These are phyloP conservation scores for Hanseniaspora meyeri DNA, from an alignment of 805 yeast genomes.

Conservation along the genomic window DNA sequence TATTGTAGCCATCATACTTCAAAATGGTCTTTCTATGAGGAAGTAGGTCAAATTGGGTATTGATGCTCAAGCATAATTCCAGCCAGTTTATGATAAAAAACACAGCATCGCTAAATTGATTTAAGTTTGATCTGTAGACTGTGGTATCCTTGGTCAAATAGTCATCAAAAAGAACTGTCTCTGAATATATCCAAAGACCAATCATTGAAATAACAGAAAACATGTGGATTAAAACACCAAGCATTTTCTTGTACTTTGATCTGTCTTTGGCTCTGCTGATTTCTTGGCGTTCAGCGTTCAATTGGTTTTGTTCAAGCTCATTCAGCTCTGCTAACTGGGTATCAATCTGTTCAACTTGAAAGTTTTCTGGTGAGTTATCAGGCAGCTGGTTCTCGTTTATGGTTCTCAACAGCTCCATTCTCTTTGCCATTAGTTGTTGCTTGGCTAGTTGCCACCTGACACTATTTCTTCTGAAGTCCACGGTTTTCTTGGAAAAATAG, in stretches of 20 bases:
- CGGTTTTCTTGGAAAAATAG: conserved; percentile 1
- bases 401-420: neutral
- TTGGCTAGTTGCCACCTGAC: conserved; percentile 4
- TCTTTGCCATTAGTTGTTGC: conserved; percentile 1
- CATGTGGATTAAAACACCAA: neutral
- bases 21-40: conserved; percentile 12
- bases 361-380: neutral
- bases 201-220: neutral
- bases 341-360: neutral
- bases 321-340: neutral
- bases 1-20: conserved; percentile 9
- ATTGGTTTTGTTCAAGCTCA: neutral
- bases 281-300: neutral
- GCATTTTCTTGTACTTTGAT: neutral
- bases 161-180: neutral
- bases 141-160: neutral
- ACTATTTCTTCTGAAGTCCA: conserved; percentile 4
- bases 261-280: neutral
- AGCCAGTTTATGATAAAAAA: conserved; percentile 9
- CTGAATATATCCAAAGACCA: neutral
- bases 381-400: neutral
- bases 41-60: conserved; percentile 5
- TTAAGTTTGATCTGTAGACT: neutral
- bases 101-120: neutral
- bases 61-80: conserved; percentile 4